Percentiles rank a stretch among this genome's conserved stretches.
Evolutionary conservation across 768 basidiomycete species (phyloP).

Genomic region (Amanita phalloides): DNA sequence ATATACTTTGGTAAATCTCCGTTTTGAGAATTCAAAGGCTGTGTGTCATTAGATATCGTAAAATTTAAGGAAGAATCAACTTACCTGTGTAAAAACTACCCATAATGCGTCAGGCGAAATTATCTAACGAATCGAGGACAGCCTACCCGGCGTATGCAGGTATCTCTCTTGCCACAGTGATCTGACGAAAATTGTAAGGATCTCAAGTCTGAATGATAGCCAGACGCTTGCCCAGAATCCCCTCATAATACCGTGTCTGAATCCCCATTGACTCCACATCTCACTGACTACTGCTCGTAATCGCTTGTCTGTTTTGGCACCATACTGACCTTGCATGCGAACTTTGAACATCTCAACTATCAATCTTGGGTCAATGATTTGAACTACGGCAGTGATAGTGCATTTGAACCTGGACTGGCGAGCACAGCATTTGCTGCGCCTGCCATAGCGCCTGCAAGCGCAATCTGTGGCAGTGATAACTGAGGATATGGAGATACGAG

Average conservation of each 20-base stretch:
- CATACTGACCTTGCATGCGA: slow-evolving; percentile 95
- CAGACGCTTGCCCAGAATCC: slow-evolving; percentile 72
- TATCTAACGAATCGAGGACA: background rate
- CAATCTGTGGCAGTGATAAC: slow-evolving; percentile 68
- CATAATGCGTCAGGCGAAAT: background rate
- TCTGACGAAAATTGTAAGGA: slow-evolving; percentile 25
- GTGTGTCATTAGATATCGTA: slow-evolving; percentile 7
- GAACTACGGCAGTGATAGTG: background rate
- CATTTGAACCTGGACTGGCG: slow-evolving; percentile 71
- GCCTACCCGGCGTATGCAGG: slow-evolving; percentile 88
- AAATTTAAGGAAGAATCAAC: background rate
- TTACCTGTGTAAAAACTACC: slow-evolving; percentile 60
- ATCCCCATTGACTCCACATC: slow-evolving; percentile 84
- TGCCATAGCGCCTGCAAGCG: slow-evolving; percentile 83
- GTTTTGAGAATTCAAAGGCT: slow-evolving; percentile 89
- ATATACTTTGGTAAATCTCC: slow-evolving; percentile 53
- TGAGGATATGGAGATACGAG: slow-evolving; percentile 85
- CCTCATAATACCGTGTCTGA: slow-evolving; percentile 84
- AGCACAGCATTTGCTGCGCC: slow-evolving; percentile 86
- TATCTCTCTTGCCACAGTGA: slow-evolving; percentile 87
- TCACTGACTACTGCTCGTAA: slow-evolving; percentile 62
- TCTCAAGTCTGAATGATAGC: background rate
- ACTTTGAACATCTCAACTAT: slow-evolving; percentile 98
- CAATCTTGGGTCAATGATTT: background rate
- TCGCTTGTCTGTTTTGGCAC: slow-evolving; percentile 65